Evolutionary conservation across 768 basidiomycete genomes (phyloP), one percentile per base, ranked within the genome.

Genomic region (Amanita polypyramis): DNA sequence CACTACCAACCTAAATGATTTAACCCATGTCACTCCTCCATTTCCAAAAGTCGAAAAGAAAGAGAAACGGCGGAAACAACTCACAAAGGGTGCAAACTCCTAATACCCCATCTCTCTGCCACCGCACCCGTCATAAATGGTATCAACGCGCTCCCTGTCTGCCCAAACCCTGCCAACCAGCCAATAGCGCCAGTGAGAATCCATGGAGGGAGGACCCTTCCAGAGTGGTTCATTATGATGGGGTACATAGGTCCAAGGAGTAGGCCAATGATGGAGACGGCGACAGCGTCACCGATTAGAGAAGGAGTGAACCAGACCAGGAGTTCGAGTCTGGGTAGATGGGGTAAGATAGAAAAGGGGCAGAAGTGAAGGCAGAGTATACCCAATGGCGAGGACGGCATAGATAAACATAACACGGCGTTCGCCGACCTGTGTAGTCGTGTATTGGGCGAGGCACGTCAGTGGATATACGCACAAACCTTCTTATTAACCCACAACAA

Each of bases 201-300:
- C 73, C 80, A 81, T 6, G 70, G 70, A 5, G 89, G 90, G 7
- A 93, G 62, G 45, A 89, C 69, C 1, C 77, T 71, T 5, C 78
- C 74, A 1, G 81, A 67, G 37, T 84, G 75, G 57, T 83, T 85
- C 77, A 91, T 79, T 7, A 77, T 70, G 37, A 85, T 75, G 1
- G 82, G 83, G 57, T 82, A 87, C 66, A 87, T 76, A 2, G 84
- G 85, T 0, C 84, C 86, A n/a, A 89, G 67, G 19, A 86, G 61
- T 7, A 86, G 41, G 14, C 85, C 86, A 12, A 85, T 63, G 39
- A 85, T 54, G 2, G 81, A 72, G 19, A 87, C 70, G 0, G 80
- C 76, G 3, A 86, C 68, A 2, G 76, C 85, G 54, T 76, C 71
- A 2, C 75, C 81, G 7, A 85, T 65, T 12, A 87, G 65, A 4